Evolutionary conservation across 441 rosid species (phyloP).

Genomic region (Erysimum cheiri): DNA sequence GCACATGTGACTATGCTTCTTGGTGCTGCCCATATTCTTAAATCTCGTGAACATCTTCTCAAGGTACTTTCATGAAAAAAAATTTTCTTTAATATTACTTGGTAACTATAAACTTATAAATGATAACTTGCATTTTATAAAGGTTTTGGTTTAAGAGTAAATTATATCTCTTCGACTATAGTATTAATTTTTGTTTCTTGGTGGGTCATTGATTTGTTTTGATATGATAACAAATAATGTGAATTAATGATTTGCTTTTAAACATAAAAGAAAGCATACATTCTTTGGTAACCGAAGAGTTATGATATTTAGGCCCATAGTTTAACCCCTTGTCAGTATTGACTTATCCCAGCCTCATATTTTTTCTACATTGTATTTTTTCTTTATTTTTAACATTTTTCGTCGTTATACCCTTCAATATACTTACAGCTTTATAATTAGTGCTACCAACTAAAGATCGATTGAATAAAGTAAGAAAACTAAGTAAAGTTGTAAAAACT

Average conservation of each 20-base stretch:
- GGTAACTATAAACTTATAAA: background rate
- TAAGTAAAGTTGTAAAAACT: too few relatives aligned
- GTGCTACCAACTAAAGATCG: too few relatives aligned
- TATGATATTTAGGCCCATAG: background rate
- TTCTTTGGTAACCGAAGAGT: background rate
- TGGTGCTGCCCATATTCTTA: constrained; percentile 85
- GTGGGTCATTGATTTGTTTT: constrained; percentile 20
- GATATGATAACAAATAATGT: constrained; percentile 1
- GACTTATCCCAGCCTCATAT: background rate
- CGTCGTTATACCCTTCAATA: too few relatives aligned
- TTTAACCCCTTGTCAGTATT: background rate
- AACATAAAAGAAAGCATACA: background rate
- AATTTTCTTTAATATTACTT: background rate
- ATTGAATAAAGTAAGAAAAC: too few relatives aligned
- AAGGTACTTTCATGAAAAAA: constrained; percentile 54
- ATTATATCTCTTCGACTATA: background rate
- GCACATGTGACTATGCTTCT: constrained; percentile 92
- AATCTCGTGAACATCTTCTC: constrained; percentile 69
- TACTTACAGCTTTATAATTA: too few relatives aligned
- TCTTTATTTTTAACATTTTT: background rate
- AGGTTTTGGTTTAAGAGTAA: background rate
- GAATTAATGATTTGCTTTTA: constrained; percentile 2
- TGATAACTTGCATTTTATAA: background rate
- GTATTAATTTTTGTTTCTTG: background rate
- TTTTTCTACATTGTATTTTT: background rate